Evolutionary conservation across 495 filamentous ascomycete species (phyloP).

Genomic region (Chlorociboria aeruginascens): DNA sequence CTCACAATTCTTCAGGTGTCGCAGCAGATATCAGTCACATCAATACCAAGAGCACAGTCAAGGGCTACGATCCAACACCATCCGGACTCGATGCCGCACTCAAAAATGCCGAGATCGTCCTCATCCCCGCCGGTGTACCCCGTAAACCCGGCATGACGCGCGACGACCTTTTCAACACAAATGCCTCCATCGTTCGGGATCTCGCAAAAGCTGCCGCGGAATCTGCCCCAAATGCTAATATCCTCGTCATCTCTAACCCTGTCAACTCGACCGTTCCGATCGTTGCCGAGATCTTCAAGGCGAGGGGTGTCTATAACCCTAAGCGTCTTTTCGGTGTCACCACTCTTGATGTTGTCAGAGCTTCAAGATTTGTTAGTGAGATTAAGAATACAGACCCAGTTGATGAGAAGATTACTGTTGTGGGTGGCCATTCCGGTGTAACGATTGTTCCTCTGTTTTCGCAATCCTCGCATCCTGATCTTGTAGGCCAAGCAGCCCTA

Average conservation of each 20-base stretch:
- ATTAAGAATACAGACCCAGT: slow-evolving; percentile 81
- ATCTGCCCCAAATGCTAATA: slow-evolving; percentile 79
- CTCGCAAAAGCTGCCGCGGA: slow-evolving; percentile 92
- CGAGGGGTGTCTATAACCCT: slow-evolving; percentile 89
- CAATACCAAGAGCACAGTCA: slow-evolving; percentile 95
- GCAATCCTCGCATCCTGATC: slow-evolving; percentile 77
- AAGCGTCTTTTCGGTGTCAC: slow-evolving; percentile 98
- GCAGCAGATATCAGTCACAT: slow-evolving; percentile 95
- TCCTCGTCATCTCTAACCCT: slow-evolving; percentile 96
- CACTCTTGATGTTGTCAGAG: slow-evolving; percentile 96
- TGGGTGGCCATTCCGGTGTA: slow-evolving; percentile 94
- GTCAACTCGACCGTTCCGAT: slow-evolving; percentile 99
- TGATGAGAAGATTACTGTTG: slow-evolving; percentile 85
- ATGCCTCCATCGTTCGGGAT: slow-evolving; percentile 97
- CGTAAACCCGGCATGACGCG: slow-evolving; percentile 99
- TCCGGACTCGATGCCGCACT: slow-evolving; percentile 65
- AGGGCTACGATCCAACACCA: slow-evolving; percentile 69
- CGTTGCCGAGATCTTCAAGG: slow-evolving; percentile 91
- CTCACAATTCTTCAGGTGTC: slow-evolving; percentile 52
- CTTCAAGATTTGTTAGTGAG: slow-evolving; percentile 91
- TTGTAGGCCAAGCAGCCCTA: slow-evolving; percentile 63
- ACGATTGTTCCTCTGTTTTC: slow-evolving; percentile 97
- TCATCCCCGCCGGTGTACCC: slow-evolving; percentile 96
- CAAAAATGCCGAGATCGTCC: slow-evolving; percentile 80
- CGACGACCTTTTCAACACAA: slow-evolving; percentile 99